phyloP scores from a whole-genome alignment of 805 yeast species.

The Scheffersomyces stipitis region DNA sequence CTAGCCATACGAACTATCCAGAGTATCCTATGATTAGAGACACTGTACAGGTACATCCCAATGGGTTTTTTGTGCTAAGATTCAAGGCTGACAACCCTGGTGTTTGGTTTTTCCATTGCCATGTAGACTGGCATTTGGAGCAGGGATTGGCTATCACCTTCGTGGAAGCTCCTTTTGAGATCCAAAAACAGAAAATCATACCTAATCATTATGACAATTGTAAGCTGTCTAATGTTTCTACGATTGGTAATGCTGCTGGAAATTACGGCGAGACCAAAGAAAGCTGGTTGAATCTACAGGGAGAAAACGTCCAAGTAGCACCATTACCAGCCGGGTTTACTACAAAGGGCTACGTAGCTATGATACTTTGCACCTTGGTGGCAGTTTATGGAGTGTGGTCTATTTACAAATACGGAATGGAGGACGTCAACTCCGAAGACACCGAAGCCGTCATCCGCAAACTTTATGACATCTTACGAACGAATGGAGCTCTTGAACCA shows the following conservation, averaged over 20 bases:
- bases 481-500: constrained; percentile 15
- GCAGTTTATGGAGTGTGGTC: constrained; percentile 63
- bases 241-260: constrained; percentile 71
- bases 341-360: constrained; percentile 64
- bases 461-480: constrained; percentile 29
- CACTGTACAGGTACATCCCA: constrained; percentile 64
- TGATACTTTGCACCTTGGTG: constrained; percentile 49
- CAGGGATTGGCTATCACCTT: constrained; percentile 77
- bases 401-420: constrained; percentile 64
- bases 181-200: constrained; percentile 43
- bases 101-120: constrained; percentile 93
- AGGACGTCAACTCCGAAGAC: constrained; percentile 55
- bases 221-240: constrained; percentile 42
- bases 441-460: constrained; percentile 40
- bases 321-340: constrained; percentile 76
- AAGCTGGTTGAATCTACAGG: constrained; percentile 56
- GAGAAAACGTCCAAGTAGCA: constrained; percentile 57
- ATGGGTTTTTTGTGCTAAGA: constrained; percentile 67
- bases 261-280: constrained; percentile 42
- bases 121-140: constrained; percentile 80
- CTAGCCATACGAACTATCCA: constrained; percentile 45
- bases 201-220: constrained; percentile 53
- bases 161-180: constrained; percentile 64
- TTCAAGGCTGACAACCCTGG: constrained; percentile 89
- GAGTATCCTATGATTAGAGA: constrained; percentile 68